Evolutionary conservation across 768 basidiomycete species (phyloP).

Genomic region (Serendipita sp.): DNA sequence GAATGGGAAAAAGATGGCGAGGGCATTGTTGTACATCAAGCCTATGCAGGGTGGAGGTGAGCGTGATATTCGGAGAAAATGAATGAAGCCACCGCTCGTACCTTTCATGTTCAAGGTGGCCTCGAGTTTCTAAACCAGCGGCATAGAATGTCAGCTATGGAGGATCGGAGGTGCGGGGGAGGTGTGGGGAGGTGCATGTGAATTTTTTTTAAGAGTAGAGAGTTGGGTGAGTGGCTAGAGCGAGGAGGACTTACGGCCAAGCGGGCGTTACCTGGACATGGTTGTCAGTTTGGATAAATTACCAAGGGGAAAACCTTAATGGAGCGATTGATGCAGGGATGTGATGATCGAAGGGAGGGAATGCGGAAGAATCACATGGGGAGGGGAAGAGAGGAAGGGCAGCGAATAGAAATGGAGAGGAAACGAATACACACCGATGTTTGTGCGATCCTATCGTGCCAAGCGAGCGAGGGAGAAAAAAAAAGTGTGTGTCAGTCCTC

Average conservation of each 20-base stretch:
- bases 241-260: not conserved
- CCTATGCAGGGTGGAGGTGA: not conserved
- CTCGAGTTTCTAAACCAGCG: not conserved
- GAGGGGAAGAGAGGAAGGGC: too few relatives aligned
- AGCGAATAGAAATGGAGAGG: not conserved
- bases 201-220: too few relatives aligned
- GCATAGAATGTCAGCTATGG: too few relatives aligned
- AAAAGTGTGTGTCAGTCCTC: too few relatives aligned
- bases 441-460: not conserved
- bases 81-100: not conserved
- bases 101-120: not conserved
- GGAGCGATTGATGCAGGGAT: too few relatives aligned
- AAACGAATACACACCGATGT: not conserved
- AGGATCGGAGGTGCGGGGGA: not conserved
- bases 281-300: not conserved
- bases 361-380: too few relatives aligned
- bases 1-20: constrained; percentile 6
- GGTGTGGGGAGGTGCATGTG: not conserved
- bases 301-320: not conserved
- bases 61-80: not conserved
- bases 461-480: not conserved
- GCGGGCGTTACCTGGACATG: not conserved
- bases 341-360: too few relatives aligned
- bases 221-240: too few relatives aligned
- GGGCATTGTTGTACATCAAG: not conserved